Base-by-base conservation (phyloP, 768 basidiomycete species). In the Amylocystis lapponica region DNA sequence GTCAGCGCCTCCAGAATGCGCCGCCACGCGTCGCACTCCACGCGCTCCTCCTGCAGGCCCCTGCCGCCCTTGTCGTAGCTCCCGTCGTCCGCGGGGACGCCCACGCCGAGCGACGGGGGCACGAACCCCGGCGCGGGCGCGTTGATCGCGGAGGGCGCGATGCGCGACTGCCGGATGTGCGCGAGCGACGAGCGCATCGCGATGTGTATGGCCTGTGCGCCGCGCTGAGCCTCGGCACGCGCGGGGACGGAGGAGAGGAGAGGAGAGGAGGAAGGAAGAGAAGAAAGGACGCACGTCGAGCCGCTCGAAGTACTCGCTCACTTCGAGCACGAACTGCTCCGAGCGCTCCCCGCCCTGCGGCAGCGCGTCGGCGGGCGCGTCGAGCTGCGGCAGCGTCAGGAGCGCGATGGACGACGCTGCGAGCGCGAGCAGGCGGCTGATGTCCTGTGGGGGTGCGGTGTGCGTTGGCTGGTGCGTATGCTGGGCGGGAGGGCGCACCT, bases 61-160 rank as follows among this genome's bases (percentile, higher is more conserved):
- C 78, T 75, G 52, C 55, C 53, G 25, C 54, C 52, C 12, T 47
- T 39, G 5, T 45, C 50, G 4, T 64, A 50, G 30, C 63, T 62
- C 5, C 56, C 57, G 23, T 66, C 65, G 5, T 57, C 49, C 19
- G 58, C 49, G 35, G 87, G 84, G 40, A 86, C 71, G 3, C 84
- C 83, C 11, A 88, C 85, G 5, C 87, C 87, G 13, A 87, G 76
- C 6, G 85, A 81, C 3, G 86, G 81, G 5, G 86, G 87, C 9
- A 88, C 67, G 57, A 87, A 86, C 21, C 76, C 78, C 0, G 72
- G 74, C 5, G 79, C 75, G 26, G 86, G 86, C 1, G 87, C 86
- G 37, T 82, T 83, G 54, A 91, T 87, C n/a, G 86, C 81, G n/a
- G 86, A 85, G 8, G 87, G 86, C 31, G 87, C 83, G 56, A 90